Evolutionary conservation across 2,329 filamentous ascomycete genomes (phyloP).

Genomic region (Epichloe scottii): DNA sequence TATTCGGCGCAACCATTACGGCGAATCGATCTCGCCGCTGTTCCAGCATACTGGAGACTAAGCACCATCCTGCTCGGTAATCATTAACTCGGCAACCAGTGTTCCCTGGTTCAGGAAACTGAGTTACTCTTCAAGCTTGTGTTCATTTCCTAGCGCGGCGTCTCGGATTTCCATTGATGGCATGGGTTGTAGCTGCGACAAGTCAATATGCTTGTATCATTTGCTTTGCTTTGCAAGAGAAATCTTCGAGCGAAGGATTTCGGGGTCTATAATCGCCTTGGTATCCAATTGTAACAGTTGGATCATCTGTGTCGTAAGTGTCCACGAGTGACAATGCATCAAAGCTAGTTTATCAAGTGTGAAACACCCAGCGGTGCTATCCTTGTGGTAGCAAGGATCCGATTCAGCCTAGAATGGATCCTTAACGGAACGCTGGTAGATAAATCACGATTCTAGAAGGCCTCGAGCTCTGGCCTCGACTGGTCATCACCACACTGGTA

Average conservation of each 20-base stretch:
- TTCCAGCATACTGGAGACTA: conserved; percentile 56
- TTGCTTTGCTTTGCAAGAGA: neutral
- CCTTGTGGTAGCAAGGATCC: conserved; percentile 59
- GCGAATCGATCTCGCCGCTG: conserved; percentile 63
- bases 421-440: conserved; percentile 82
- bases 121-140: neutral
- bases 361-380: conserved; percentile 56
- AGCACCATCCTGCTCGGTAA: conserved; percentile 5
- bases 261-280: neutral
- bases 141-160: conserved; percentile 23
- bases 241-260: neutral
- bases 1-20: conserved; percentile 92
- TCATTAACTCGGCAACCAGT: conserved; percentile 2
- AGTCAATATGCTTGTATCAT: neutral
- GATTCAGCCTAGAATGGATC: conserved; percentile 53
- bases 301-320: neutral
- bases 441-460: conserved; percentile 28
- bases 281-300: neutral
- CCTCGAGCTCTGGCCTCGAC: conserved; percentile 16
- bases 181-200: neutral
- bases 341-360: neutral
- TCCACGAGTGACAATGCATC: neutral
- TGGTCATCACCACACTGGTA: conserved; percentile 15
- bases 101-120: neutral
- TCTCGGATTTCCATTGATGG: conserved; percentile 11